These are phyloP conservation scores for Paraphoma chrysanthemicola DNA, from an alignment of 2,329 filamentous ascomycete genomes.

Conservation along the genomic window DNA sequence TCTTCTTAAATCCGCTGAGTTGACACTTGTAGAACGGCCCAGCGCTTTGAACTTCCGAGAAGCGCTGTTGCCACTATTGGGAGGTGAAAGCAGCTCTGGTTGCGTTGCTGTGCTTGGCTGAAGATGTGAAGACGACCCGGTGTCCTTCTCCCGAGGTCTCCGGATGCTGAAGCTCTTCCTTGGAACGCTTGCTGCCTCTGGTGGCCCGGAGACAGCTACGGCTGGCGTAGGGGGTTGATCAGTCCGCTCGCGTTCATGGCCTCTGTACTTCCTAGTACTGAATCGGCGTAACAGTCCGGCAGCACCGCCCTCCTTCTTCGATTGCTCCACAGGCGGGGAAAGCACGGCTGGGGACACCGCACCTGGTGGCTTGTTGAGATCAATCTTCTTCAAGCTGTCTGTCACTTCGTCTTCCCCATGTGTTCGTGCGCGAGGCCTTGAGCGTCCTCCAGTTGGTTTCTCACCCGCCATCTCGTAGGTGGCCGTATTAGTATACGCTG, in stretches of 20 bases:
- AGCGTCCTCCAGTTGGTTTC: conserved; percentile 81
- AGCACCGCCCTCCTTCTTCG: conserved; percentile 86
- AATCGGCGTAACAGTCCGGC: conserved; percentile 85
- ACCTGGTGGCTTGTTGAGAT: conserved; percentile 58
- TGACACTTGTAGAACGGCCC: conserved; percentile 89
- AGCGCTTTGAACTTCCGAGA: conserved; percentile 71
- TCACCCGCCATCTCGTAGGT: conserved; percentile 90
- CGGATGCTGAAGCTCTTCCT: conserved; percentile 91
- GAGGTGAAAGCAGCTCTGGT: conserved; percentile 78
- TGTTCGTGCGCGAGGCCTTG: conserved; percentile 84
- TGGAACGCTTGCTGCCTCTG: conserved; percentile 68
- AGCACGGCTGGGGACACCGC: conserved; percentile 58
- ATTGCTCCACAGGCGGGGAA: conserved; percentile 61
- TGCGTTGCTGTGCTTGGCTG: conserved; percentile 67
- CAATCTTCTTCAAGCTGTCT: conserved; percentile 73
- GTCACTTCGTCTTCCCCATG: conserved; percentile 92
- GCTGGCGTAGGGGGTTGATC: conserved; percentile 72
- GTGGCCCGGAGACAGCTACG: conserved; percentile 80
- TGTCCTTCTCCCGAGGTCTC: conserved; percentile 62
- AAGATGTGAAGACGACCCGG: conserved; percentile 59
- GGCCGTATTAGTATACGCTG: conserved; percentile 85
- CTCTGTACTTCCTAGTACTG: conserved; percentile 82
- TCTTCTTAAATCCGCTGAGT: conserved; percentile 80
- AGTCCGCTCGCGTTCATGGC: conserved; percentile 59
- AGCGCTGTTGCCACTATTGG: conserved; percentile 62